Conservation (phyloP, 225 moss, liverwort and hornwort species). For the Pseudoscleropodium purum region DNA sequence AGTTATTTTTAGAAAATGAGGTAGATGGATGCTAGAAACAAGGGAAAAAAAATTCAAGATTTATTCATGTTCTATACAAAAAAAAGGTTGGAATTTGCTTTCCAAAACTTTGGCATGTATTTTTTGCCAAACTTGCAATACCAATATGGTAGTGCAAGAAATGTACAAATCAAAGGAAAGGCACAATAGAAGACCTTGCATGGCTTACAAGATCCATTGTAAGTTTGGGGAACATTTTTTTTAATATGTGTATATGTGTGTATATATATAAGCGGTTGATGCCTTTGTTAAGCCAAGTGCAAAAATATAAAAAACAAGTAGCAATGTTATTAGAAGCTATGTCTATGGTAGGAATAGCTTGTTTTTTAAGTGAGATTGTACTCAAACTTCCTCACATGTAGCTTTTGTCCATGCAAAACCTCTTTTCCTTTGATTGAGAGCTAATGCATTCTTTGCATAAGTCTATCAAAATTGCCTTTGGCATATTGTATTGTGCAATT, state of each 20-base stretch:
- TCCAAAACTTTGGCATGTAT: not conserved
- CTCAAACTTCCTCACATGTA: not conserved
- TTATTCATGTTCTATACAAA: not conserved
- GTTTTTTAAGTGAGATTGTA: not conserved
- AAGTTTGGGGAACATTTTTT: not conserved
- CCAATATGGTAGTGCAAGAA: fast-evolving
- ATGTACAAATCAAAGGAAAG: not conserved
- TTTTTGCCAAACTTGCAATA: fast-evolving
- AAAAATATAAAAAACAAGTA: not conserved
- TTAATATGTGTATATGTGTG: too few relatives aligned
- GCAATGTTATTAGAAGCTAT: not conserved
- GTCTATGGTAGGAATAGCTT: not conserved
- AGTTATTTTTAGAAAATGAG: not conserved
- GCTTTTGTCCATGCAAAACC: not conserved
- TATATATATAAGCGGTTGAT: too few relatives aligned
- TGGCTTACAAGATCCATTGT: not conserved
- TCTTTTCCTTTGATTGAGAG: not conserved
- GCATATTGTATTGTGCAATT: not conserved
- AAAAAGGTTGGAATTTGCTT: too few relatives aligned
- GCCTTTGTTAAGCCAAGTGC: not conserved
- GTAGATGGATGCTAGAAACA: not conserved
- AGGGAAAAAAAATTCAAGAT: not conserved
- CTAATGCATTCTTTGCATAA: not conserved
- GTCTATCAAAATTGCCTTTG: not conserved
- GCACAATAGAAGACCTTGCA: not conserved